These are phyloP conservation scores for Capsicum baccatum DNA, from an alignment of 257 asterid genomes.

Conservation along the genomic window DNA sequence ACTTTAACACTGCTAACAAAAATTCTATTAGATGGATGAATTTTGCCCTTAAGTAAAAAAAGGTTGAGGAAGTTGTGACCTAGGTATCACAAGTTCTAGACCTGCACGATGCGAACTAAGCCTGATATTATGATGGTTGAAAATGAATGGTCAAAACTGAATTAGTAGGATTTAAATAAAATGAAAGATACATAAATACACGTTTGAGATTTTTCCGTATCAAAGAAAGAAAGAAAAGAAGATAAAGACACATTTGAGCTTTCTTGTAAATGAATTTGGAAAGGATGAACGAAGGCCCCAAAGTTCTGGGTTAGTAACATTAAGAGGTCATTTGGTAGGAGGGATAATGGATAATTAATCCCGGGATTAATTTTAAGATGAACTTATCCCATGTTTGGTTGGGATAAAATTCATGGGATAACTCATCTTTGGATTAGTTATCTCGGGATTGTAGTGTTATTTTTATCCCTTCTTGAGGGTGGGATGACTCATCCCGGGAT, in stretches of 20 bases:
- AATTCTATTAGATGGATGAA: neutral
- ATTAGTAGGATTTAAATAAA: neutral
- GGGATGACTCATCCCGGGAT: no score
- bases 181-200: neutral
- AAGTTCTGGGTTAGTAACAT: constrained; percentile 6
- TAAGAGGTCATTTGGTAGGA: neutral
- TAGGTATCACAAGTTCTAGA: neutral
- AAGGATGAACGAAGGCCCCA: neutral
- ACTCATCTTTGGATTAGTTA: no score
- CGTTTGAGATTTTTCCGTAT: neutral
- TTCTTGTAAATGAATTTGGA: neutral
- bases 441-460: no score
- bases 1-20: neutral
- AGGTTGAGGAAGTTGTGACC: neutral
- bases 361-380: no score
- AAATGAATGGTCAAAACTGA: neutral
- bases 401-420: no score
- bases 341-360: no score
- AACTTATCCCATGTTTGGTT: no score
- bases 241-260: neutral
- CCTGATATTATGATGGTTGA: neutral
- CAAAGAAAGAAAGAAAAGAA: neutral
- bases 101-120: neutral
- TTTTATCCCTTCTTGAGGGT: no score
- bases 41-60: constrained; percentile 3